A percentile compares a stretch with the other conserved stretches of the same genome.
These are phyloP conservation scores for Fusarium sp. DNA, from an alignment of 2,329 filamentous ascomycete genomes.

Conservation along the genomic window DNA sequence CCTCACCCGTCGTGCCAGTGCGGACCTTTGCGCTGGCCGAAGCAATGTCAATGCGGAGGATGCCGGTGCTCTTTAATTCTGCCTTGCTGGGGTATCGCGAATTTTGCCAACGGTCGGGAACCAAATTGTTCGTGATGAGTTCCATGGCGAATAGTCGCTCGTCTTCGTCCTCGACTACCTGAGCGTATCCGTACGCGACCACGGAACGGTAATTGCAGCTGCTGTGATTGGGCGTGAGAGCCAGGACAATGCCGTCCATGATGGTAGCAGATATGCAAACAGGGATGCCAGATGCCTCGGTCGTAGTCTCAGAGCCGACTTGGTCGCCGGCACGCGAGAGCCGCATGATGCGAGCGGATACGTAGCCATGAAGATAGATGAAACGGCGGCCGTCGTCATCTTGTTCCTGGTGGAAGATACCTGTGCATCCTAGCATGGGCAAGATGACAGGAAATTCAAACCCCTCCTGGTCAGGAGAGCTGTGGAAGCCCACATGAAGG, in stretches of 20 bases:
- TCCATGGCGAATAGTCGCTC: background rate
- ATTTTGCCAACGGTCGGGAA: background rate
- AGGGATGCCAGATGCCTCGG: background rate
- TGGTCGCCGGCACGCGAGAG: background rate
- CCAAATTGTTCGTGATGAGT: conserved; percentile 1
- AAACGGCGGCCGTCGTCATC: background rate
- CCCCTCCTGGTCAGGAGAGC: too few relatives aligned
- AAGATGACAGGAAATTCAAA: background rate
- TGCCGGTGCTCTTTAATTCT: background rate
- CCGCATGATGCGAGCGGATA: background rate
- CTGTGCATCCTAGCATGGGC: background rate
- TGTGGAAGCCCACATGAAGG: too few relatives aligned
- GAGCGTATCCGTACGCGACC: background rate
- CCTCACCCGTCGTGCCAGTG: background rate
- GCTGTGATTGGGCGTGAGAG: background rate
- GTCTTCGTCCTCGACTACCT: background rate
- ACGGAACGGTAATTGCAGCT: conserved; percentile 3
- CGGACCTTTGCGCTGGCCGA: background rate
- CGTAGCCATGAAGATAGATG: background rate
- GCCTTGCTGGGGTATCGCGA: background rate
- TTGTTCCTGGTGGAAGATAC: background rate
- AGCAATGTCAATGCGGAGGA: background rate
- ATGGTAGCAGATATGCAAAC: conserved; percentile 1
- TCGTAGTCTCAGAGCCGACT: background rate
- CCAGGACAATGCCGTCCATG: conserved; percentile 2